Base-by-base conservation (phyloP, 2,329 filamentous ascomycete genomes). In the Chrysoporthe cubensis region DNA sequence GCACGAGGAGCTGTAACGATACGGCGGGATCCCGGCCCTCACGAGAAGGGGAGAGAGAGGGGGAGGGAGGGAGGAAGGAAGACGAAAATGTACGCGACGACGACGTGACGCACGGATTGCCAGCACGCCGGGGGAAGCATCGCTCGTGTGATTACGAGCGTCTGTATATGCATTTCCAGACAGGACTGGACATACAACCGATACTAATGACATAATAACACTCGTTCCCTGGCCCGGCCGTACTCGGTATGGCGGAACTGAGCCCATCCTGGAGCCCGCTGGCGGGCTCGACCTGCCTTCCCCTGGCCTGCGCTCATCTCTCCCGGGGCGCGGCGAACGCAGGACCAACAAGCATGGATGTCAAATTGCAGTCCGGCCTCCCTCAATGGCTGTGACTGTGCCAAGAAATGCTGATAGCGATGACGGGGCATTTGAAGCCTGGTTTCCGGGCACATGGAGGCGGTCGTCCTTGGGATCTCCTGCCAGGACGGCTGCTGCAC, bases 401-500 rank as follows among this genome's bases (percentile, higher is more conserved):
- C 94, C 94, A 94, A 97, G 93, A 97, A 93, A 93, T 97, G 94
- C 94, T 96, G 88, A 96, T 85, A 96, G 86, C 77, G 79, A 89
- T 71, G 72, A 73, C 73, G 62, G 70, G 72, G 78, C 79, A 76
- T 70, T 70, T 40, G 66, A 65, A 57, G 68, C 57, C 68, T 70
- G 68, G 68, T 68, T 65, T 67, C 68, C 68, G 66, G 68, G 62
- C 68, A 70, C 68, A 68, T 65, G 62, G 54, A 52, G 44, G 65
- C 54, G 66, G 66, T 60, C 43, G 21, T 68, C 42, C 62, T 60
- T 63, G 32, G 48, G 70, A 66, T 67, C n/a, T 18, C 70, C 67
- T 62, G 66, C 54, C 63, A 66, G 63, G 65, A 71, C 67, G 63
- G 61, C 58, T 71, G 72, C 73, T 71, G 70, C 69, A 71, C 65